Evolutionary conservation across 768 basidiomycete species (phyloP).

Genomic region (Fomitopsis serialis): DNA sequence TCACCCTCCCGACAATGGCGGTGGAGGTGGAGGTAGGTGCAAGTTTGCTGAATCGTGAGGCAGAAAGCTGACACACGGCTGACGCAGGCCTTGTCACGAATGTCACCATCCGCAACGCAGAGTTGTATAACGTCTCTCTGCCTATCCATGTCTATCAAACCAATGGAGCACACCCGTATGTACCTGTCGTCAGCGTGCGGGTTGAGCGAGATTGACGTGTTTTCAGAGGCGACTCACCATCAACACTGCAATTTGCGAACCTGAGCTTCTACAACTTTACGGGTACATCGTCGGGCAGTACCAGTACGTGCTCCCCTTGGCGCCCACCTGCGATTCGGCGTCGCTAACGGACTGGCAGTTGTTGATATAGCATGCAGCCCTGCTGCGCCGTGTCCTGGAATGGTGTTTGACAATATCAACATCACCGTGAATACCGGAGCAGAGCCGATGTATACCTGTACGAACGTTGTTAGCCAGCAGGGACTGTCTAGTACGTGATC

Average conservation of each 20-base stretch:
- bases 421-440: conserved; percentile 29
- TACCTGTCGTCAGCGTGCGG: conserved; percentile 25
- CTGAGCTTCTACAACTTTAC: conserved; percentile 43
- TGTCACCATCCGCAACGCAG: conserved; percentile 36
- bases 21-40: conserved; percentile 42
- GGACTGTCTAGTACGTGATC: conserved; percentile 15
- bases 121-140: conserved; percentile 40
- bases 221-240: conserved; percentile 31
- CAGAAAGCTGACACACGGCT: conserved; percentile 21
- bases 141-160: conserved; percentile 49
- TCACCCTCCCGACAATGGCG: conserved; percentile 49
- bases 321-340: not conserved
- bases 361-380: conserved; percentile 46
- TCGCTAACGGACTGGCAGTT: conserved; percentile 23
- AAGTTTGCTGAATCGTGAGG: conserved; percentile 37
- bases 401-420: conserved; percentile 32
- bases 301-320: conserved; percentile 7
- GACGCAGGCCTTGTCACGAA: conserved; percentile 36
- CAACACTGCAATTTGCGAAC: conserved; percentile 39
- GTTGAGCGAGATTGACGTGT: too few relatives aligned
- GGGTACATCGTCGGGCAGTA: conserved; percentile 33
- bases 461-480: conserved; percentile 34
- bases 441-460: conserved; percentile 35
- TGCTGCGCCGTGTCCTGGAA: conserved; percentile 38
- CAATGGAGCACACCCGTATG: conserved; percentile 41